phyloP scores from a whole-genome alignment of 2,329 filamentous ascomycete species.

The Blastomyces parvus region DNA sequence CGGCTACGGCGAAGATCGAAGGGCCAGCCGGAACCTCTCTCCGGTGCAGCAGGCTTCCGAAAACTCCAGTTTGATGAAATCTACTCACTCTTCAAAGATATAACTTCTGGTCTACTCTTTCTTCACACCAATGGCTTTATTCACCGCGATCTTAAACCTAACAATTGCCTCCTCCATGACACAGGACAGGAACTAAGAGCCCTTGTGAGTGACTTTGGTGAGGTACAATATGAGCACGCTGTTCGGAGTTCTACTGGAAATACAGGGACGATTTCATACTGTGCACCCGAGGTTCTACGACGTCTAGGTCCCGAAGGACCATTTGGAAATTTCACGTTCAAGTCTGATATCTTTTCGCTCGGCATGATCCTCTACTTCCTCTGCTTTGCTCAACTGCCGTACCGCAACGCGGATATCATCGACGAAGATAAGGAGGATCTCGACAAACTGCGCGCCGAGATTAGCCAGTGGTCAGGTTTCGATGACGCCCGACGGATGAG shows the following conservation, averaged over 20 bases:
- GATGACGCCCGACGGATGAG: constrained; percentile 64
- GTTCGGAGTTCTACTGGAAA: constrained; percentile 82
- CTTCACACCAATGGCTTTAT: constrained; percentile 88
- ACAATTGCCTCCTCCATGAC: constrained; percentile 81
- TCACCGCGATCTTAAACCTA: constrained; percentile 90
- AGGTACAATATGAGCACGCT: constrained; percentile 77
- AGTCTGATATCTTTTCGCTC: constrained; percentile 95
- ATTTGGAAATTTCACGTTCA: constrained; percentile 89
- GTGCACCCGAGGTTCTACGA: constrained; percentile 83
- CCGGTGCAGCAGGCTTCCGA: constrained; percentile 44
- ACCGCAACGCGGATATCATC: constrained; percentile 69
- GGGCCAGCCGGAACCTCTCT: constrained; percentile 58
- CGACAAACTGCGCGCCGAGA: constrained; percentile 74
- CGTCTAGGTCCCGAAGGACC: constrained; percentile 54
- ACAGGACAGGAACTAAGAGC: constrained; percentile 64
- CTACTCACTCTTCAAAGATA: constrained; percentile 91
- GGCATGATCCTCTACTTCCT: constrained; percentile 99
- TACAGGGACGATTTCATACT: constrained; percentile 95
- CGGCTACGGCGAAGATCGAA: constrained; percentile 73
- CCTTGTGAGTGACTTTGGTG: constrained; percentile 94
- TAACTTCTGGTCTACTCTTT: constrained; percentile 83
- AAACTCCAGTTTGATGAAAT: constrained; percentile 77
- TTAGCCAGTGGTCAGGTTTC: constrained; percentile 78
- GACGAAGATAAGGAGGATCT: constrained; percentile 90
- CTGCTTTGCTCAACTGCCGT: constrained; percentile 85